A percentile compares a stretch with the other conserved stretches of the same genome.
Conservation (phyloP, 495 filamentous ascomycete species). For the Penicillium steckii region DNA sequence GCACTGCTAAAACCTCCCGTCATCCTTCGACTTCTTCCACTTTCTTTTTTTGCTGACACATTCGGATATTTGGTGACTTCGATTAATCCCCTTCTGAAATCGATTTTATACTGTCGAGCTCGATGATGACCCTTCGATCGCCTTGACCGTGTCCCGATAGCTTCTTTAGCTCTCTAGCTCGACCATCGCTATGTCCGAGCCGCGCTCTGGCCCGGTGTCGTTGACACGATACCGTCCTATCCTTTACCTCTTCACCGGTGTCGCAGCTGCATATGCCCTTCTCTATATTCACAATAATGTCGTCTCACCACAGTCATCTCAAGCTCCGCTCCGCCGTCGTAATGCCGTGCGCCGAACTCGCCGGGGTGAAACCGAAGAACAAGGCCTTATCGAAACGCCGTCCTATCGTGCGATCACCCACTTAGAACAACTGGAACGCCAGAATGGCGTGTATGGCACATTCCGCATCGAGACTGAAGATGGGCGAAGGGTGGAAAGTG, state of each 20-base stretch:
- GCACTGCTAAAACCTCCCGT: not conserved
- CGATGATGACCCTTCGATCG: conserved; percentile 8
- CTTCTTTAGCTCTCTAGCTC: conserved; percentile 11
- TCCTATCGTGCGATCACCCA: conserved; percentile 44
- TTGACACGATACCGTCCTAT: conserved; percentile 49
- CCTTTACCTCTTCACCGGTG: conserved; percentile 48
- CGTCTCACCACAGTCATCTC: conserved; percentile 23
- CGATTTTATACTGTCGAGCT: not conserved
- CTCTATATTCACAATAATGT: conserved; percentile 46
- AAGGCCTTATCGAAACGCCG: conserved; percentile 28
- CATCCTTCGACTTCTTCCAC: not conserved
- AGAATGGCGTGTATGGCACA: conserved; percentile 49
- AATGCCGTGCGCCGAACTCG: conserved; percentile 44
- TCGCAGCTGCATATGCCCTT: conserved; percentile 49
- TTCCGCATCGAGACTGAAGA: conserved; percentile 50
- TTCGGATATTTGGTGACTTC: too few relatives aligned
- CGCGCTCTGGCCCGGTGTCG: conserved; percentile 34
- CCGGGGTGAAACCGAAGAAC: conserved; percentile 30
- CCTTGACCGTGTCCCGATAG: conserved; percentile 19
- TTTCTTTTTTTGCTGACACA: not conserved
- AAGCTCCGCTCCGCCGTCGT: conserved; percentile 43
- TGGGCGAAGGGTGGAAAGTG: conserved; percentile 47
- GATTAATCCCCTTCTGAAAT: not conserved
- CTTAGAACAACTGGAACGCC: conserved; percentile 43
- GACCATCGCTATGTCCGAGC: conserved; percentile 35